Base-by-base conservation (phyloP, 2,329 filamentous ascomycete genomes). In the Ophiostoma pallidulum region DNA sequence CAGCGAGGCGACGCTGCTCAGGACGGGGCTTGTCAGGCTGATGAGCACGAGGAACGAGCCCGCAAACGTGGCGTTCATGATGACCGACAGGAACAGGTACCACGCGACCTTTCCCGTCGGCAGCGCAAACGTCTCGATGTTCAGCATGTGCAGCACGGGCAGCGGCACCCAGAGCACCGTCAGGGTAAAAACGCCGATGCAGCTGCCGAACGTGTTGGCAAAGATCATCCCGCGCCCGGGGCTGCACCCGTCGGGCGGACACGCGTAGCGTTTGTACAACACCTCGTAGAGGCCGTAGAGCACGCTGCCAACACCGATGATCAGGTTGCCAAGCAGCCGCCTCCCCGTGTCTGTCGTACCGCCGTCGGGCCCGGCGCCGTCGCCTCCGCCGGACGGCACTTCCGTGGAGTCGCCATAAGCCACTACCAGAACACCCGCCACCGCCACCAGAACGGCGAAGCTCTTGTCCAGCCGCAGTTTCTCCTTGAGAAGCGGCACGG, bases 271-370 rank as follows among this genome's bases (percentile, higher is more conserved):
- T 72, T 98, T 98, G 70, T 98, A 98, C 33, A 98, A 66, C 6
- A 98, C 92, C 65, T 98, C 92, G 66, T 98, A 98, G 41, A 98
- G 81, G 1, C 92, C 92, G 64, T 98, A 98, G 16, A 98, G 74
- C 7, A 98, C 82, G 55, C 85, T 92, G 9, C 92, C 92, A 20
- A 87, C 66, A 31, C 91, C 91, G 58, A 98, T 98, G 58, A 98
- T 78, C 33, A 97, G 67, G 61, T 98, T 98, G 7, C 92, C 92
- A 1, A 91, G 63, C 12, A 90, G 75, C 16, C 89, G 77, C 55
- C 82, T 82, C 38, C 75, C n/a, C n/a, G n/a, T n/a, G n/a, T n/a
- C n/a, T n/a, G n/a, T n/a, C n/a, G n/a, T n/a, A n/a, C n/a, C n/a
- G 22, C 18, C 32, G 8, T 16, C 75, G 0, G 5, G 8, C 24